Evolutionary conservation across 352 stramenopile species (phyloP).

Genomic region (Phytophthora tentaculata): DNA sequence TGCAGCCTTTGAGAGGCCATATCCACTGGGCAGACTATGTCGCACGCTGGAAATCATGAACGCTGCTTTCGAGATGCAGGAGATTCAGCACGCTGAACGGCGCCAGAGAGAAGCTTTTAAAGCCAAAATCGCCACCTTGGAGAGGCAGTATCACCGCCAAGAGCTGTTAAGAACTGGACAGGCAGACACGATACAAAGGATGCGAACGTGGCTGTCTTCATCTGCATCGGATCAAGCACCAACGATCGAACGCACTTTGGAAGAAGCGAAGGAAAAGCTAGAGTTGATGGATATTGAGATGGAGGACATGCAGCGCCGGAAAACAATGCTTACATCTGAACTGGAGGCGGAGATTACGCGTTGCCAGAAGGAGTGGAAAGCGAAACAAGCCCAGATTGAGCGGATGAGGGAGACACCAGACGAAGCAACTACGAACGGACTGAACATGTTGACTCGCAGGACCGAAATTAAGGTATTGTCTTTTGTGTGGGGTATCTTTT

Average conservation of each 20-base stretch:
- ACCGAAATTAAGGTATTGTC: slow-evolving; percentile 63
- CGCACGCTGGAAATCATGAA: slow-evolving; percentile 64
- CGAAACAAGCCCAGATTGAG: slow-evolving; percentile 44
- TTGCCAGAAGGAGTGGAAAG: slow-evolving; percentile 46
- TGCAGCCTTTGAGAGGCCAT: slow-evolving; percentile 25
- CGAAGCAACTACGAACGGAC: slow-evolving; percentile 38
- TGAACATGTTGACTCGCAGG: slow-evolving; percentile 55
- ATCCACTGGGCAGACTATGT: slow-evolving; percentile 49
- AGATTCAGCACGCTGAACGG: slow-evolving; percentile 36
- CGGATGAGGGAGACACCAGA: slow-evolving; percentile 44
- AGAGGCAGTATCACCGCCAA: slow-evolving; percentile 42
- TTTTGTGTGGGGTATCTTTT: neutral
- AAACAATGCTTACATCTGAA: slow-evolving; percentile 13
- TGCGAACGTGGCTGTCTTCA: slow-evolving; percentile 41
- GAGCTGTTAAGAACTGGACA: slow-evolving; percentile 39
- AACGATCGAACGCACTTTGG: slow-evolving; percentile 29
- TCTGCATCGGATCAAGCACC: slow-evolving; percentile 2
- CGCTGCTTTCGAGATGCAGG: slow-evolving; percentile 55
- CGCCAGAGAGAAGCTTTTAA: slow-evolving; percentile 29
- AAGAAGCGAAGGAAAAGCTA: slow-evolving; percentile 34
- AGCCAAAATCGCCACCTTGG: slow-evolving; percentile 39
- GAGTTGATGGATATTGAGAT: slow-evolving; percentile 43
- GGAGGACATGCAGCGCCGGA: slow-evolving; percentile 28
- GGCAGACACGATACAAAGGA: slow-evolving; percentile 48
- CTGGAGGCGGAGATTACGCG: slow-evolving; percentile 22